phyloP scores from a whole-genome alignment of 805 yeast species.

The Yamadazyma akitaensis region DNA sequence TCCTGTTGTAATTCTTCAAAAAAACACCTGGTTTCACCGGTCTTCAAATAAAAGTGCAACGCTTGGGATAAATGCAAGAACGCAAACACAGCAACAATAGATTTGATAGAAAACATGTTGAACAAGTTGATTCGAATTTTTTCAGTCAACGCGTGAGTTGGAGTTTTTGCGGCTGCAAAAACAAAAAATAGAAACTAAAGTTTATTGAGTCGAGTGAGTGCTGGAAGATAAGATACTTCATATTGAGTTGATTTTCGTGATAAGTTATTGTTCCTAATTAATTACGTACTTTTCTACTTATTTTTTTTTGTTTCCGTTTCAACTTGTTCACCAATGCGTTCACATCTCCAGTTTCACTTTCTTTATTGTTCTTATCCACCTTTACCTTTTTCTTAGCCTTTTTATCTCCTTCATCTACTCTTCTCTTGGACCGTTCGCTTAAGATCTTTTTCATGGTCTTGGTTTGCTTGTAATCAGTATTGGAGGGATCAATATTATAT shows the following conservation, averaged over 20 bases:
- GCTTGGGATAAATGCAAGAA: slow-evolving; percentile 32
- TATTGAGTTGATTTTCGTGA: no score
- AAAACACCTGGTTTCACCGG: slow-evolving; percentile 79
- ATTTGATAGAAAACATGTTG: slow-evolving; percentile 6
- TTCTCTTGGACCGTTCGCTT: slow-evolving; percentile 60
- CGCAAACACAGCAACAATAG: slow-evolving; percentile 9
- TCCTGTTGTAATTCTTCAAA: slow-evolving; percentile 74
- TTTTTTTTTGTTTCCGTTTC: slow-evolving; percentile 36
- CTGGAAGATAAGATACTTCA: no score
- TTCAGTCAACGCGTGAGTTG: neutral
- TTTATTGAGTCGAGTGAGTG: no score
- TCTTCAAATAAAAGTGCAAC: slow-evolving; percentile 75
- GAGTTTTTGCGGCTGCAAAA: neutral
- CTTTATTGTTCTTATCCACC: neutral
- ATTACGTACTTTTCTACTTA: neutral
- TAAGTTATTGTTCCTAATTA: no score
- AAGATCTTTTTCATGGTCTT: slow-evolving; percentile 80
- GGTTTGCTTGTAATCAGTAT: slow-evolving; percentile 86
- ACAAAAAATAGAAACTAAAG: no score
- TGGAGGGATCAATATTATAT: slow-evolving; percentile 91
- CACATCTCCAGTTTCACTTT: slow-evolving; percentile 5
- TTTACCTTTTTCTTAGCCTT: slow-evolving; percentile 1
- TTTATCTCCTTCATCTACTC: neutral
- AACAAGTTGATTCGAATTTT: slow-evolving; percentile 1
- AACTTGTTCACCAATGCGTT: slow-evolving; percentile 48